phyloP scores from a whole-genome alignment of 2,329 filamentous ascomycete species.

The Amesomyces nigricolor region DNA sequence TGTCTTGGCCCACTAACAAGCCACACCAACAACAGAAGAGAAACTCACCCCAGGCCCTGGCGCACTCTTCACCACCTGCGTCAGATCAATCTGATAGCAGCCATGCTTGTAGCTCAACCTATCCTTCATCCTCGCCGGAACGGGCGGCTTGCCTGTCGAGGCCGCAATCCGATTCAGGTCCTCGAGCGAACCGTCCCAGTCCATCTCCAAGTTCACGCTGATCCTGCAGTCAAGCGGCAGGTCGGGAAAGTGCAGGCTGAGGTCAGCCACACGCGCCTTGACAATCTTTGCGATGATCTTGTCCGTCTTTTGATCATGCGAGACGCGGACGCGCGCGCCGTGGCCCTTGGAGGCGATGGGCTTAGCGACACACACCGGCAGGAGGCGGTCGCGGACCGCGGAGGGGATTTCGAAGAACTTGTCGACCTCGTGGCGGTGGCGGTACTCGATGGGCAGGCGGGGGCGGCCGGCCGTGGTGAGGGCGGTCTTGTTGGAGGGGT shows the following conservation, averaged over 20 bases:
- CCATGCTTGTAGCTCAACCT: slow-evolving; percentile 85
- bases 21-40: not conserved
- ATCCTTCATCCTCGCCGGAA: slow-evolving; percentile 73
- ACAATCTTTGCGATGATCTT: slow-evolving; percentile 76
- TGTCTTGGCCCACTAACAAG: no score
- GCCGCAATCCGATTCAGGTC: slow-evolving; percentile 43
- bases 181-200: slow-evolving; percentile 64
- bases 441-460: slow-evolving; percentile 68
- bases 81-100: slow-evolving; percentile 85
- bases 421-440: slow-evolving; percentile 77
- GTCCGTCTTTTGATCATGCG: slow-evolving; percentile 66
- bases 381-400: slow-evolving; percentile 45
- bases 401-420: slow-evolving; percentile 72
- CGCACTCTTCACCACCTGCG: slow-evolving; percentile 66
- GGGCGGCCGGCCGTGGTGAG: slow-evolving; percentile 30
- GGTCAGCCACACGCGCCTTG: slow-evolving; percentile 80
- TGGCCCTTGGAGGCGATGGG: slow-evolving; percentile 52
- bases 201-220: slow-evolving; percentile 91
- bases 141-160: slow-evolving; percentile 35
- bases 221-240: slow-evolving; percentile 84
- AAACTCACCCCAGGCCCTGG: slow-evolving; percentile 19
- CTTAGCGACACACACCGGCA: slow-evolving; percentile 59
- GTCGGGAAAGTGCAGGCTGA: slow-evolving; percentile 78
- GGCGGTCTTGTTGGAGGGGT: slow-evolving; percentile 45
- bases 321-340: slow-evolving; percentile 63